These are phyloP conservation scores for Lipomyces yamadae DNA, from an alignment of 805 yeast species.

Conservation along the genomic window DNA sequence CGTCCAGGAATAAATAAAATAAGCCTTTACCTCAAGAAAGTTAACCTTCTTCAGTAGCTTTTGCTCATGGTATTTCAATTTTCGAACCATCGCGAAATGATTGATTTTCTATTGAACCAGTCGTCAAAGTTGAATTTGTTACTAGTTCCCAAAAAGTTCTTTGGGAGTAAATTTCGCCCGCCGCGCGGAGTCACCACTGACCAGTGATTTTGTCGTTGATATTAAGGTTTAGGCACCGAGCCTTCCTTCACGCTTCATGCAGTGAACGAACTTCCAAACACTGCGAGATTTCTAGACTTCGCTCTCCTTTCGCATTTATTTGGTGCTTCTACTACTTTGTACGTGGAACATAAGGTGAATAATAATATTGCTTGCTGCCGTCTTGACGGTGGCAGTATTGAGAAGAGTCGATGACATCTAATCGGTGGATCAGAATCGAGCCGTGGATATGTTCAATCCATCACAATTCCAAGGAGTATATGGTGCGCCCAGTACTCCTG, in stretches of 20 bases:
- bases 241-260: neutral
- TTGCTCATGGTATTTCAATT: conserved; percentile 92
- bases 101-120: neutral
- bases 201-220: too few species aligned
- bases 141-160: neutral
- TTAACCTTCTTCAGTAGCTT: conserved; percentile 94
- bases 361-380: neutral
- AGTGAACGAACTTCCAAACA: neutral
- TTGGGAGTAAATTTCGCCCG: neutral
- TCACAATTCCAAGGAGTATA: neutral
- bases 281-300: neutral
- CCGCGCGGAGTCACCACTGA: too few species aligned
- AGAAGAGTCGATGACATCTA: neutral
- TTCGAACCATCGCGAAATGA: conserved; percentile 67
- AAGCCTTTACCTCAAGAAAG: conserved; percentile 64
- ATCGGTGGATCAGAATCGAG: neutral
- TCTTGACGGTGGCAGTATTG: neutral
- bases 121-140: neutral
- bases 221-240: neutral
- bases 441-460: neutral
- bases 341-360: neutral
- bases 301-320: neutral
- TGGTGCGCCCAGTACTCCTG: neutral
- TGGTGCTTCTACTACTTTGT: neutral
- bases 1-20: neutral